These are phyloP conservation scores for Tetradesmus lagerheimii DNA, from an alignment of 139 green algal genomes.

Conservation along the genomic window DNA sequence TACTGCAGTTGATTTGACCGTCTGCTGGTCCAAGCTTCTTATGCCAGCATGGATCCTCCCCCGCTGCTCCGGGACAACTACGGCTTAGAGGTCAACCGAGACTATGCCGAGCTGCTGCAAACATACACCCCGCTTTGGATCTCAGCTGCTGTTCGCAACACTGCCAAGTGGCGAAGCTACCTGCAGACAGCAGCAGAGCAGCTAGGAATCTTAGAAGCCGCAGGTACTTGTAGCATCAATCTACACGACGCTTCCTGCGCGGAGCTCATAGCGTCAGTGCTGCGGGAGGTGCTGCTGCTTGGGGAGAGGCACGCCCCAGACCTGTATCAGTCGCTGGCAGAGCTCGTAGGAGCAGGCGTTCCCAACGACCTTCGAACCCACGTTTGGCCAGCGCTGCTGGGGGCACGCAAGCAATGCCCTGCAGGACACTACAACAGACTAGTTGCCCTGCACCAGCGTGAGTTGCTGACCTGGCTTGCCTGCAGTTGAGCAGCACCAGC, in stretches of 20 bases:
- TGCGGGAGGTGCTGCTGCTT: neutral
- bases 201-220: neutral
- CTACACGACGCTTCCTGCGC: neutral
- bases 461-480: neutral
- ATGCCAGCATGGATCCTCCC: neutral
- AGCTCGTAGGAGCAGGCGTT: constrained; percentile 7
- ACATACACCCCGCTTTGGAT: constrained; percentile 27
- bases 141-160: neutral
- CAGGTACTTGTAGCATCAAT: neutral
- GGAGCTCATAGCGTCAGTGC: neutral
- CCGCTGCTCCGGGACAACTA: neutral
- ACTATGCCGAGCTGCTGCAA: constrained; percentile 24
- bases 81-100: neutral
- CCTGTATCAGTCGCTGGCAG: neutral
- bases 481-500: constrained; percentile 15
- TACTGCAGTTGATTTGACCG: neutral
- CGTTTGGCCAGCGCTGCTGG: constrained; percentile 17
- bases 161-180: neutral
- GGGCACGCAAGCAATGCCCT: neutral
- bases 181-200: constrained; percentile 13
- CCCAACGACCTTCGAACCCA: neutral
- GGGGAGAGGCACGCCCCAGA: constrained; percentile 15
- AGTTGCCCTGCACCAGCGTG: neutral
- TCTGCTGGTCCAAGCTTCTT: neutral
- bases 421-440: neutral